Evolutionary conservation across 805 yeast species (phyloP), one percentile per base, ranked within the genome.

Genomic region (Yarrowia osloensis): DNA sequence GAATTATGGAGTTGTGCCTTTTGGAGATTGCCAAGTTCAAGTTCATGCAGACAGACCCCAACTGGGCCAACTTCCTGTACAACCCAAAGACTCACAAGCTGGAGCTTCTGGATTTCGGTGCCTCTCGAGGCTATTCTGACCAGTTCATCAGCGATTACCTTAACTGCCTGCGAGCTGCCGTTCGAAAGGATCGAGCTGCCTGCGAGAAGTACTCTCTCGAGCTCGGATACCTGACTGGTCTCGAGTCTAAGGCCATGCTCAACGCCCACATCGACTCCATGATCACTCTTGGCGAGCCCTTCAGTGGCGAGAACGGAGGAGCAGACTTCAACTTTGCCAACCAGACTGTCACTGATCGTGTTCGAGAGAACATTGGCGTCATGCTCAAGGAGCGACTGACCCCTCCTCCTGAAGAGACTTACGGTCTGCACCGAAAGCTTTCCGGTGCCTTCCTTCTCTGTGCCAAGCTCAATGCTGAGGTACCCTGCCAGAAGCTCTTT

Each of bases 21-120:
- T 81, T 84, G 71, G 99, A 95, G 78, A 90, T 95, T 76, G 90
- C 92, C 15, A 80, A 85, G 71, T 93, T 89, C 80, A 85, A 84
- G 73, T 94, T 88, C 79, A 95, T 95, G 99, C 99, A 95, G 79
- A 94, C 98, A 0, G 99, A 95, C 79, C 99, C 99, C 63, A 95
- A 95, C 77, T 95, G 99, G 99, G 98, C 99, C 52, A 95, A 95
- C 77, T 95, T 95, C 79, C 78, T 95, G 68, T 92, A 90, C 79
- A 92, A 95, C 74, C 81, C 81, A 37, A 71, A 79, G n/a, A 86
- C 92, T 1, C 78, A 84, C 28, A 86, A 88, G 76, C 86, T 95
- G 67, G 98, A 94, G 77, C 81, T 95, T 67, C 80, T 95, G 65
- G 99, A 95, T 78, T 95, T 95, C 78, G 99, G 99, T 57, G 98